Conservation (phyloP, 108 stramenopile genomes). For the Cyclotella choctawhatcheeana region DNA sequence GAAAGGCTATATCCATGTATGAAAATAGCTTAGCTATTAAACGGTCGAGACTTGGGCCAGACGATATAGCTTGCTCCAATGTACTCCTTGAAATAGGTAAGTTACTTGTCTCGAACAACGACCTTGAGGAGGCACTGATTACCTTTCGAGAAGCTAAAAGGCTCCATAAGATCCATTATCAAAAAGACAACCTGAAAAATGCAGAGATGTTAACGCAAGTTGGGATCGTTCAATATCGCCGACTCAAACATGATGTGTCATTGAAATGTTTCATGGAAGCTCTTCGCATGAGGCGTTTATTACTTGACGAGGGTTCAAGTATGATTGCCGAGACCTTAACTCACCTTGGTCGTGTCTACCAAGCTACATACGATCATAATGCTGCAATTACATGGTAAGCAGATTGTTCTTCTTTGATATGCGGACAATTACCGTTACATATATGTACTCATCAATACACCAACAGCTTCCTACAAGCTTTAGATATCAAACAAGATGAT, state of each 20-base stretch:
- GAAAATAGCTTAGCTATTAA: slow-evolving; percentile 53
- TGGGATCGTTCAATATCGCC: slow-evolving; percentile 44
- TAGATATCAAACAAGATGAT: slow-evolving; percentile 29
- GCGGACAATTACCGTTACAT: no score
- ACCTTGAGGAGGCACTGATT: slow-evolving; percentile 45
- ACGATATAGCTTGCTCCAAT: slow-evolving; percentile 44
- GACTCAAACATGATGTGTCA: slow-evolving; percentile 43
- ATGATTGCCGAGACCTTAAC: slow-evolving; percentile 50
- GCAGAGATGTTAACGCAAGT: slow-evolving; percentile 57
- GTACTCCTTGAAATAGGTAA: slow-evolving; percentile 52
- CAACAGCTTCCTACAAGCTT: slow-evolving; percentile 51
- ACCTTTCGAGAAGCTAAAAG: slow-evolving; percentile 59
- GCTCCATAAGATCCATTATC: slow-evolving; percentile 48
- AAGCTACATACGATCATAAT: slow-evolving; percentile 14
- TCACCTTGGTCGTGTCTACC: slow-evolving; percentile 32
- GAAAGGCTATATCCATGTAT: slow-evolving; percentile 33
- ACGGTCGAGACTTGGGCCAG: slow-evolving; percentile 18
- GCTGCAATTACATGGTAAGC: slow-evolving; percentile 33
- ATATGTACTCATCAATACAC: no score
- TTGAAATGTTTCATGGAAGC: slow-evolving; percentile 54
- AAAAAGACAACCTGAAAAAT: slow-evolving; percentile 49
- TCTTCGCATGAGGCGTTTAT: slow-evolving; percentile 33
- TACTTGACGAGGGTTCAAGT: slow-evolving; percentile 18
- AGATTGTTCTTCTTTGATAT: no score
- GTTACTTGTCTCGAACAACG: slow-evolving; percentile 33